phyloP scores from a whole-genome alignment of 2,329 filamentous ascomycete species.

The Nectriaceae sp. region DNA sequence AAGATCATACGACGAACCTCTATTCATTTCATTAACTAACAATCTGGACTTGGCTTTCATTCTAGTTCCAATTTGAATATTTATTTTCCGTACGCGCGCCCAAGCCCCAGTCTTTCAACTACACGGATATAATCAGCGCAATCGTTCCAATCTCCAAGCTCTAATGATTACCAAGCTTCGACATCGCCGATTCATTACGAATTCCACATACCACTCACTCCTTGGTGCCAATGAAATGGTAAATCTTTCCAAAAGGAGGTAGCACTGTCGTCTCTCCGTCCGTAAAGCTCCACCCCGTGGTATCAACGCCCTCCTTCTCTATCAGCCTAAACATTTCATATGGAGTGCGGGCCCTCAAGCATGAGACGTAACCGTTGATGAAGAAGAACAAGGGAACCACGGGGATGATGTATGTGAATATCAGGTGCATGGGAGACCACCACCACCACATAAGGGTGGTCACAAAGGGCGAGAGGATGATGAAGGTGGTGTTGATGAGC shows the following conservation, averaged over 20 bases:
- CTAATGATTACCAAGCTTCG: too few species aligned
- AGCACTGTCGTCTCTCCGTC: constrained; percentile 21
- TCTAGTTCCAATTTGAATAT: too few species aligned
- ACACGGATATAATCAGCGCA: too few species aligned
- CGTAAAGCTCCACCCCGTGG: constrained; percentile 16
- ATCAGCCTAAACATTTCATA: constrained; percentile 19
- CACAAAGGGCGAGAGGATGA: constrained; percentile 21
- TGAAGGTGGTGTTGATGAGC: constrained; percentile 21
- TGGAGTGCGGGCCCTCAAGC: constrained; percentile 16
- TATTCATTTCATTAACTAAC: too few species aligned
- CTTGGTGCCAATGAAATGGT: constrained; percentile 22
- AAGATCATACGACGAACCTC: too few species aligned
- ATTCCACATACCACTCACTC: neutral
- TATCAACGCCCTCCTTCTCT: constrained; percentile 19
- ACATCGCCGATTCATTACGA: too few species aligned
- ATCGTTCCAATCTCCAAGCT: too few species aligned
- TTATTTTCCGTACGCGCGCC: too few species aligned
- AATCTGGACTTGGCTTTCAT: too few species aligned
- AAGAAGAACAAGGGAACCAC: constrained; percentile 22
- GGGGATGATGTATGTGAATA: constrained; percentile 23
- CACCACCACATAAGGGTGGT: constrained; percentile 24
- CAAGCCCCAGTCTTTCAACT: too few species aligned
- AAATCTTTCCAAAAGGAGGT: constrained; percentile 22
- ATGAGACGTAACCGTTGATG: constrained; percentile 24
- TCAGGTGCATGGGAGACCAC: constrained; percentile 22